Evolutionary conservation across 1,284 basidiomycete species (phyloP), one percentile per base, ranked within the genome.

Genomic region (Polyporus tsugae): DNA sequence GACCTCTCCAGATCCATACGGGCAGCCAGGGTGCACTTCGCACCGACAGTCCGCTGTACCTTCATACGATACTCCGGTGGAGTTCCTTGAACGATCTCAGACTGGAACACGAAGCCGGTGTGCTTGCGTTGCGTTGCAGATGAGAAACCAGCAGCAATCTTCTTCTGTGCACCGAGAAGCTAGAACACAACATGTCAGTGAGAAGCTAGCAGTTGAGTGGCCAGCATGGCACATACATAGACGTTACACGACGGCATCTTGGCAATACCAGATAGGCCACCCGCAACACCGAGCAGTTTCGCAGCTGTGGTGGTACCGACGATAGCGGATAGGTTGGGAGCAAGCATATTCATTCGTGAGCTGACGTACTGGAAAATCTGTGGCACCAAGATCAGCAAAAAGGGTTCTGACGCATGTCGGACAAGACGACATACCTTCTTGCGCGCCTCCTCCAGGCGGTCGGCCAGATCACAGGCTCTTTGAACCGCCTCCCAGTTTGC

Each of bases 341-440:
- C 97, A 76, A 99, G 92, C 64, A 97, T 90, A 82, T 95, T 95
- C 95, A 99, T 99, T 80, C 98, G 90, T 77, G 96, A 98, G 85
- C 98, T 97, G 80, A 99, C 98, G 86, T 99, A 99, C 84, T 94
- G 91, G 82, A 99, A 96, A 75, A 99, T 99, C 90, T 95, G 76
- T 6, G 1, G n/a, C 58, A 25, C 25, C 22, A 6, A 36, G 58
- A 38, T 60, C 7, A 60, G 39, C 17, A 41, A 7, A 60, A 22
- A 9, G 13, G 38, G 22, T 4, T 25, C 10, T 17, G 10, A 25
- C 5, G 39, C 13, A 13, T 15, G 38, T 25, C 3, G 22, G n/a
- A 41, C 17, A 41, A 25, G 10, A 41, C 36, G 6, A 36, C 80
- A 60, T 64, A 93, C 95, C 85, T 90, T 93, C 82, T 94, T 94